These are phyloP conservation scores for Fragaria vesca DNA, from an alignment of 306 rosid genomes.

Conservation along the genomic window DNA sequence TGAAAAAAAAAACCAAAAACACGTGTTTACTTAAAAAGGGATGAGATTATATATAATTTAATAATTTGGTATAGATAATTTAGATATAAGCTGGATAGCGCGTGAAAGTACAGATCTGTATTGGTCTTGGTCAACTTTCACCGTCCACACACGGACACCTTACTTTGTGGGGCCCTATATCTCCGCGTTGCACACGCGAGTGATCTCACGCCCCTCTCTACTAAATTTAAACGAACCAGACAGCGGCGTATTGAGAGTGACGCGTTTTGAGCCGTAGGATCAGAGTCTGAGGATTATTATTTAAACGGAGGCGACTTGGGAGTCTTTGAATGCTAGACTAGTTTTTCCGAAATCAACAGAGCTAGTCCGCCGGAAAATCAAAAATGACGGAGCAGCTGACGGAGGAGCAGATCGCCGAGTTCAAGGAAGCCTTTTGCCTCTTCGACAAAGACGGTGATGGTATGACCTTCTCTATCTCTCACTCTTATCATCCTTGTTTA, in stretches of 20 bases:
- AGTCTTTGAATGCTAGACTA: background rate
- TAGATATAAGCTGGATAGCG: background rate
- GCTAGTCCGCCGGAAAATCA: background rate
- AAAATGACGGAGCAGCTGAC: constrained; percentile 36
- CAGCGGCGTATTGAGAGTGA: background rate
- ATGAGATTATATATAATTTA: too few relatives aligned
- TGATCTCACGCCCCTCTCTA: background rate
- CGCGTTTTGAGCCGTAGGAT: constrained; percentile 3
- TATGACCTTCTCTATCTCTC: background rate
- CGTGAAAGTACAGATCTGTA: background rate
- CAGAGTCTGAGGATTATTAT: background rate
- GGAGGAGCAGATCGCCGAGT: constrained; percentile 44
- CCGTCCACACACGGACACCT: background rate
- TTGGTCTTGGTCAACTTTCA: background rate
- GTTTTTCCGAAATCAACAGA: background rate
- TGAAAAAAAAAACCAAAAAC: too few relatives aligned
- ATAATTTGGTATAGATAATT: background rate
- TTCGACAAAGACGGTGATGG: constrained; percentile 44
- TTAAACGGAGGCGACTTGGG: background rate
- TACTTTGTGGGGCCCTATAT: background rate
- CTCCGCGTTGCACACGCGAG: background rate
- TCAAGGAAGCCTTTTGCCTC: constrained; percentile 42
- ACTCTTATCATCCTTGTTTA: too few relatives aligned
- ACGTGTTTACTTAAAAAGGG: background rate
- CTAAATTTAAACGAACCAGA: background rate